Conservation (phyloP, 2,329 filamentous ascomycete species). For the Ophiostoma montium region DNA sequence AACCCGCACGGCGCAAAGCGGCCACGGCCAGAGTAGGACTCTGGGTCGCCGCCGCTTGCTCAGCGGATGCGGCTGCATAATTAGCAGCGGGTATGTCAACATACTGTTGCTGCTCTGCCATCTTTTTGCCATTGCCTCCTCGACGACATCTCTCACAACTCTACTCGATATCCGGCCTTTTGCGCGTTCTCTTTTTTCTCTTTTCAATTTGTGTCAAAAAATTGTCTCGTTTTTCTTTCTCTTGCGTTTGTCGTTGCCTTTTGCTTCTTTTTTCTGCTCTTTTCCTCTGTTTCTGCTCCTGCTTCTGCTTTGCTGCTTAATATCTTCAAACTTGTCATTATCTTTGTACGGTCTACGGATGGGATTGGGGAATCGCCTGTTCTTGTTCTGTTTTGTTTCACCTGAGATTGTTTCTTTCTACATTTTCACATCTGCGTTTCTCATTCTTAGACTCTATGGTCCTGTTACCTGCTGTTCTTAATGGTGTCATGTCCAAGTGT, state of each 20-base stretch:
- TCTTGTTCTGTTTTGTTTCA: not conserved
- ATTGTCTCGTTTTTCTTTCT: not conserved
- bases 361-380: not conserved
- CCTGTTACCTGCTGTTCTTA: not conserved
- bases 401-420: not conserved
- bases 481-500: not conserved
- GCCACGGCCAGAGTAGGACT: constrained; percentile 44
- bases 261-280: not conserved
- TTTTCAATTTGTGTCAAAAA: not conserved
- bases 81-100: not conserved
- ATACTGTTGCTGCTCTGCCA: too few species aligned
- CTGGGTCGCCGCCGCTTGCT: not conserved
- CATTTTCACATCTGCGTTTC: not conserved
- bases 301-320: not conserved
- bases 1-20: constrained; percentile 74
- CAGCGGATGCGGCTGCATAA: not conserved
- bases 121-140: not conserved
- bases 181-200: not conserved
- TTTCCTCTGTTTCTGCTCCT: too few species aligned
- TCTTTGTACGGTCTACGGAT: not conserved
- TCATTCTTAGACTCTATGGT: not conserved
- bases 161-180: not conserved
- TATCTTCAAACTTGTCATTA: constrained; percentile 3
- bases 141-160: too few species aligned
- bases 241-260: not conserved